These are phyloP conservation scores for Oryza australiensis DNA, from an alignment of 176 grass and related monocot species.

Conservation along the genomic window DNA sequence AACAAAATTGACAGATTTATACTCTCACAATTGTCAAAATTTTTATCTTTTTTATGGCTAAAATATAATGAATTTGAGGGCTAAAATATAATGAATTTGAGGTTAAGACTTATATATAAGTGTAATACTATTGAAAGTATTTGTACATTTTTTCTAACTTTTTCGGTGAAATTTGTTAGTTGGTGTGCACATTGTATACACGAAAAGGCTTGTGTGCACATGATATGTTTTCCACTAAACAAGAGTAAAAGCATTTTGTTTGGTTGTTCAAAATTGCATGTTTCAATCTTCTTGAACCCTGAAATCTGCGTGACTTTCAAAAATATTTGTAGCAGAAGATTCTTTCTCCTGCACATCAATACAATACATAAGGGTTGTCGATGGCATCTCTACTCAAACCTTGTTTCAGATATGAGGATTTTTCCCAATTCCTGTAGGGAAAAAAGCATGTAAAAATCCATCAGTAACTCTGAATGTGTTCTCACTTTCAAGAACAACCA, in stretches of 20 bases:
- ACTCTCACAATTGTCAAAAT: no score
- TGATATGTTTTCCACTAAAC: not conserved
- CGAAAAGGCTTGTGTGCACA: no score
- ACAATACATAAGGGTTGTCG: not conserved
- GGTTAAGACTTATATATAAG: no score
- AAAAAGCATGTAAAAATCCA: not conserved
- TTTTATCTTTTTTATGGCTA: no score
- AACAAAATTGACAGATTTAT: no score
- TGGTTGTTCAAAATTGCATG: not conserved
- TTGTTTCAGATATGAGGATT: not conserved
- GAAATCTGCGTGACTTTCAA: not conserved
- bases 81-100: no score
- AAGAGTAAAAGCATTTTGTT: not conserved
- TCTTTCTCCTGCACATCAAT: not conserved
- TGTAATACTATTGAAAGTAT: no score
- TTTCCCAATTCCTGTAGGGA: not conserved
- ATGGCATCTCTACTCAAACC: not conserved
- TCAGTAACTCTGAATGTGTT: conserved; percentile 2
- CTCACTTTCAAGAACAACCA: not conserved
- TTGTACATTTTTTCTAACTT: no score
- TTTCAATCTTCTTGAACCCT: not conserved
- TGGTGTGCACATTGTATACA: no score
- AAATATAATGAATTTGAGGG: no score
- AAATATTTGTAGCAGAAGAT: not conserved
- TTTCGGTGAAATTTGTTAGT: no score